These are phyloP conservation scores for Boletus subcaerulescens DNA, from an alignment of 768 basidiomycete genomes.

Conservation along the genomic window DNA sequence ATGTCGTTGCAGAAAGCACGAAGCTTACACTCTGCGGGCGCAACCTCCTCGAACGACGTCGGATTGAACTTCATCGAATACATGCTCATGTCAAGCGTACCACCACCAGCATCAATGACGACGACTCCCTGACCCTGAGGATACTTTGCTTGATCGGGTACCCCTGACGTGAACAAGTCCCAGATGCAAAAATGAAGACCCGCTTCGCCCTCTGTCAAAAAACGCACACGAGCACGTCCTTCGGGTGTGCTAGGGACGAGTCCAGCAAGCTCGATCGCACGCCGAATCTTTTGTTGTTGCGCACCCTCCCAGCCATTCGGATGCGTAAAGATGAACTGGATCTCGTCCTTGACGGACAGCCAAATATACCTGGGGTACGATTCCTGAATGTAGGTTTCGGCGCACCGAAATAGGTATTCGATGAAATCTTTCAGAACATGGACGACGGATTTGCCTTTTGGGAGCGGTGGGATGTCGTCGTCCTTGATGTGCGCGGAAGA, in stretches of 20 bases:
- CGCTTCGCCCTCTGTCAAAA: conserved; percentile 62
- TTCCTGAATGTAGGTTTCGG: conserved; percentile 42
- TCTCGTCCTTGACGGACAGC: conserved; percentile 37
- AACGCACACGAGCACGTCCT: conserved; percentile 42
- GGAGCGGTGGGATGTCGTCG: conserved; percentile 37
- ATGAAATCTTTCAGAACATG: conserved; percentile 46
- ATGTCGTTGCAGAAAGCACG: not conserved
- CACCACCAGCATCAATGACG: conserved; percentile 49
- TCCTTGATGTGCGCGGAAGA: conserved; percentile 23
- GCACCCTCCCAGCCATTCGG: conserved; percentile 63
- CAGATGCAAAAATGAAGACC: conserved; percentile 54
- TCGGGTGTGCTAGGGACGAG: conserved; percentile 40
- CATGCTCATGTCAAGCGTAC: conserved; percentile 40
- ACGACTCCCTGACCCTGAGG: conserved; percentile 34
- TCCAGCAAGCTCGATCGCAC: conserved; percentile 48
- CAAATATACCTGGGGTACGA: conserved; percentile 43
- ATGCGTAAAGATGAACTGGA: conserved; percentile 53
- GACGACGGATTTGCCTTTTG: conserved; percentile 34
- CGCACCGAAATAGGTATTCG: conserved; percentile 41
- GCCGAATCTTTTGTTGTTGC: conserved; percentile 52
- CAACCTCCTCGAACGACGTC: conserved; percentile 35
- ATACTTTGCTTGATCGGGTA: conserved; percentile 1
- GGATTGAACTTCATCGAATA: conserved; percentile 36
- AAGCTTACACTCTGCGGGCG: conserved; percentile 29
- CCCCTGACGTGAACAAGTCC: conserved; percentile 22